Evolutionary conservation across 2,329 filamentous ascomycete species (phyloP).

Genomic region (Colletotrichum sp.): DNA sequence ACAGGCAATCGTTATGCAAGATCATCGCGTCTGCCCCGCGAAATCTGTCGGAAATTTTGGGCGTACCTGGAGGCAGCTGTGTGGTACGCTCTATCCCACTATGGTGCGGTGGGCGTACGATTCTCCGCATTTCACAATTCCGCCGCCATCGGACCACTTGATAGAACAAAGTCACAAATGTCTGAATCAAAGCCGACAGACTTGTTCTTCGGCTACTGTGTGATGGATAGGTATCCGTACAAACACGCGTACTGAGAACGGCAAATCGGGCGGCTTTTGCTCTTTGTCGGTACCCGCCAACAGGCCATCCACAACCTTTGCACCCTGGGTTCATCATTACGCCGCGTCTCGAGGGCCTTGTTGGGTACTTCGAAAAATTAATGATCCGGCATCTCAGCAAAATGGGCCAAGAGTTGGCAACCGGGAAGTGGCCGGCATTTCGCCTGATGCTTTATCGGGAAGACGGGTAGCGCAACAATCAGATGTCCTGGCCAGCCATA

Average conservation of each 20-base stretch:
- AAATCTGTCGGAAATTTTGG: constrained; percentile 12
- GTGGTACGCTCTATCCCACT: neutral
- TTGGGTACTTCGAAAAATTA: neutral
- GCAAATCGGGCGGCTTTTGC: neutral
- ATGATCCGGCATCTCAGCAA: neutral
- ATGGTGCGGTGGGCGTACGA: constrained; percentile 12
- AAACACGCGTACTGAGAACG: neutral
- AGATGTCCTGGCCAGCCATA: neutral
- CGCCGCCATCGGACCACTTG: neutral
- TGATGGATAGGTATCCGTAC: neutral
- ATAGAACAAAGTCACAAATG: neutral
- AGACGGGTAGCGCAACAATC: neutral
- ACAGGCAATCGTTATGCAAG: constrained; percentile 6
- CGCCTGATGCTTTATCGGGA: neutral
- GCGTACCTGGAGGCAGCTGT: neutral
- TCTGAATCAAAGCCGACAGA: neutral
- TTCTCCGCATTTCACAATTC: constrained; percentile 1
- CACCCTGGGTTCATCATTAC: neutral
- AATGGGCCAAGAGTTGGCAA: neutral
- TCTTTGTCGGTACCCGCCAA: neutral
- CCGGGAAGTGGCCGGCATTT: neutral
- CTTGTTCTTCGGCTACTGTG: neutral
- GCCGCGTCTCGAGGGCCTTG: neutral
- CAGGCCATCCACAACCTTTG: neutral
- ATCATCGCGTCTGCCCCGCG: constrained; percentile 19